Evolutionary conservation across 2,329 filamentous ascomycete species (phyloP), one percentile per base, ranked within the genome.

Genomic region (Albifimbria verrucaria): DNA sequence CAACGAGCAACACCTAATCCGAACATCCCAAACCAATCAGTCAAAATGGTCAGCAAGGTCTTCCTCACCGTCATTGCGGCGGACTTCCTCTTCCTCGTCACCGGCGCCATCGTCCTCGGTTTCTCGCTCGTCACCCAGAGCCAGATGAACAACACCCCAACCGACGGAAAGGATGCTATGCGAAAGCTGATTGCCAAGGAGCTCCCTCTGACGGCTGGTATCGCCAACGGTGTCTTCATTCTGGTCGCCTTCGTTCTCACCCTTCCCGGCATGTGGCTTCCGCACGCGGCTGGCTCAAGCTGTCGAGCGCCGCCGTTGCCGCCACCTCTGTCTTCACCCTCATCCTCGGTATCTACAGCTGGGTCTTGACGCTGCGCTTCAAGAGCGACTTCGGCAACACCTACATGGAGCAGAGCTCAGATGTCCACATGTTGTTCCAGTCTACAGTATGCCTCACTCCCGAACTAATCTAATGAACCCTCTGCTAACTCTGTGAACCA

Each of bases 351-450:
- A 72, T 90, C 47, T 77, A 79, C 57, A 76, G 90, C 57, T 91
- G 88, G 90, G 81, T 91, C 64, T 75, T 86, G 62, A 93, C 90
- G 2, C 74, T 94, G 60, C 80, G 77, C 61, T 86, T 86, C 45
- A 82, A 87, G 64, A 77, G 78, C 36, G 81, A 82, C 56, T 82
- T 92, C 55, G 74, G 70, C 53, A 65, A 71, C 1, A 76, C 88
- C 50, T 94, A 88, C 81, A 72, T 75, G 22, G 65, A 71, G 5
- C 83, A 89, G 68, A 65, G 79, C 3, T 63, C 78, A 1, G 60
- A 71, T 2, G 76, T 85, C 4, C 88, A 92, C 69, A 82, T 80
- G 58, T 72, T 92, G 51, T 77, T 94, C 66, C 89, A 94, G 70
- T 79, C 82, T 61, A 77, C 81, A 65, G 88, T 90, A 73, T 50